Evolutionary conservation across 495 filamentous ascomycete genomes (phyloP).

Genomic region (Penicillium daleae): DNA sequence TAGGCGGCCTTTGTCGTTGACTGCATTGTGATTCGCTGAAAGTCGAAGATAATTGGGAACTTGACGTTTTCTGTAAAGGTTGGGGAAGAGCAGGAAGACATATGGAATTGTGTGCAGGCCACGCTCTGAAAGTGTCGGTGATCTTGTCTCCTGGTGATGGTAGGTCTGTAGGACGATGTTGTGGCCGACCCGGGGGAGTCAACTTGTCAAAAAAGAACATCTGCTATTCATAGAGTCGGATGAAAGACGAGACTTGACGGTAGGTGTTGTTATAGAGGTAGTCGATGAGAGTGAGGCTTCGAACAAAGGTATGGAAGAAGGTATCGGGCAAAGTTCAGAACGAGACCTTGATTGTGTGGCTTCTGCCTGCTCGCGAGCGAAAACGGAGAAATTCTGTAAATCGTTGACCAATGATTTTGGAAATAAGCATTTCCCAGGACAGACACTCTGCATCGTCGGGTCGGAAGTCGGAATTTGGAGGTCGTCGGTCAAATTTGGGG

Average conservation of each 20-base stretch:
- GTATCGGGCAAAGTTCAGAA: background rate
- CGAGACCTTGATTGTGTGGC: background rate
- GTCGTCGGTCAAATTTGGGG: constrained; percentile 63
- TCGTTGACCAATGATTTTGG: constrained; percentile 94
- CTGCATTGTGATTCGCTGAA: background rate
- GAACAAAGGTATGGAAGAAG: background rate
- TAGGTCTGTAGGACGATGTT: background rate
- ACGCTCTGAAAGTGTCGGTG: background rate
- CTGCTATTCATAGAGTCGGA: background rate
- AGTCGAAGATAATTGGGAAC: background rate
- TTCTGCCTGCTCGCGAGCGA: constrained; percentile 54
- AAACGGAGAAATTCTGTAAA: constrained; percentile 65
- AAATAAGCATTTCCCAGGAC: constrained; percentile 88
- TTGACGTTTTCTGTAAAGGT: background rate
- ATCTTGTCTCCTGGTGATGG: background rate
- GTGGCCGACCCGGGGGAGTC: background rate
- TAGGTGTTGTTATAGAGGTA: background rate
- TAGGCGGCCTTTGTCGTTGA: background rate
- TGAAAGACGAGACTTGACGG: background rate
- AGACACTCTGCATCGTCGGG: constrained; percentile 74
- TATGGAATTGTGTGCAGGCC: background rate
- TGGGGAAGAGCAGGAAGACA: background rate
- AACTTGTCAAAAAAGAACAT: background rate
- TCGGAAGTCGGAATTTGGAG: constrained; percentile 81
- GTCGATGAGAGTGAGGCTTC: background rate